Evolutionary conservation across 2,329 filamentous ascomycete genomes (phyloP), one percentile per base, ranked within the genome.

Genomic region (Dissoconium aciculare): DNA sequence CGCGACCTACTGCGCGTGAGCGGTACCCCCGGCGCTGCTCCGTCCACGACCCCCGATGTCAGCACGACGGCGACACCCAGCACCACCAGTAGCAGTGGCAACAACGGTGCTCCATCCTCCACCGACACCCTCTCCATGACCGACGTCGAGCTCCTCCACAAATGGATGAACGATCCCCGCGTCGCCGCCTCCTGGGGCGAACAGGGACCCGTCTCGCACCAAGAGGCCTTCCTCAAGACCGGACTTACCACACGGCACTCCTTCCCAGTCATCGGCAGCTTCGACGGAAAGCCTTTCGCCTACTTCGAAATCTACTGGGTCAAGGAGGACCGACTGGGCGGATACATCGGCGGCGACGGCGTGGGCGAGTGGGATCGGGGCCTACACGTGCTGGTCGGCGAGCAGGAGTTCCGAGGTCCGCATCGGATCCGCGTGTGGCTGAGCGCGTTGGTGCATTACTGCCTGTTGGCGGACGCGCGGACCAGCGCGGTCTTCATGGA

Each of bases 271-370:
- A 87, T 95, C 37, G 89, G 81, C 1, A 76, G 84, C 51, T 98
- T 87, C 81, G 83, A 95, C 45, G 85, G 83, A 8, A 78, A 87
- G 37, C 87, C 87, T 0, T 98, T 95, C 58, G 89, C 84, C 0
- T 98, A 91, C 53, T 94, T 98, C 51, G 89, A 98, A 60, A 69
- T 98, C 17, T 98, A 98, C 59, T 98, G 89, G 87, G 83, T 89
- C 3, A 93, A 92, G 49, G 89, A 98, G 52, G 89, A 95, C 49
- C 60, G 64, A 0, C 54, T 98, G 1, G 83, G 81, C 0, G 68
- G 66, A 28, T 66, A 82, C 40, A 56, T 91, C 3, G 74, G 52
- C 0, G 66, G 66, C 13, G 66, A 69, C 3, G 69, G 67, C 5
- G 78, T 89, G 55, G 71, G 69, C 5, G 80, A 93, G 46, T 95